Evolutionary conservation across 2,329 filamentous ascomycete genomes (phyloP).

Genomic region (Ophiostoma tasmaniense): DNA sequence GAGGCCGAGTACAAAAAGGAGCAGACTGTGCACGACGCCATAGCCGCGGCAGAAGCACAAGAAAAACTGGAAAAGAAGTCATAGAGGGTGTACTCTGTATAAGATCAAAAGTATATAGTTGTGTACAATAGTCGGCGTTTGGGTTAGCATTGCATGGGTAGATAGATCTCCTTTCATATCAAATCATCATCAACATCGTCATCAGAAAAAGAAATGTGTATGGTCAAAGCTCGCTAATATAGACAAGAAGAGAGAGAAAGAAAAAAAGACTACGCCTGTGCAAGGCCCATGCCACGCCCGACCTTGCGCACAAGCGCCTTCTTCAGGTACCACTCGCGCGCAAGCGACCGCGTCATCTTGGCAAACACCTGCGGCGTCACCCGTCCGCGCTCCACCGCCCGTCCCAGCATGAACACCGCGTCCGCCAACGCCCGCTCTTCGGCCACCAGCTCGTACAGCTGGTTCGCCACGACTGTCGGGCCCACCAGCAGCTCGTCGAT

Average conservation of each 20-base stretch:
- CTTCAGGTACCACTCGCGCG: conserved; percentile 74
- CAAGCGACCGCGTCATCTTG: conserved; percentile 65
- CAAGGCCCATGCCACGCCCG: conserved; percentile 63
- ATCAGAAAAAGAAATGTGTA: not conserved
- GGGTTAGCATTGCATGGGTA: not conserved
- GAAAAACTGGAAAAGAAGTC: not conserved
- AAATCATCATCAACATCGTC: not conserved
- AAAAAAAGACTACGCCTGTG: not conserved
- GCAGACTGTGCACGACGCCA: conserved; percentile 60
- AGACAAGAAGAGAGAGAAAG: not conserved
- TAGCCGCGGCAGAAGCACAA: conserved; percentile 6
- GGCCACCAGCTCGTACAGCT: conserved; percentile 80
- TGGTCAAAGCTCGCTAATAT: not conserved
- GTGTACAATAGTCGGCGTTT: not conserved
- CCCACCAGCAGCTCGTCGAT: conserved; percentile 91
- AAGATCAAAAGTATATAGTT: not conserved
- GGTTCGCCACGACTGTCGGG: conserved; percentile 84
- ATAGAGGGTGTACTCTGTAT: not conserved
- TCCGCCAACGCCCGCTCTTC: conserved; percentile 84
- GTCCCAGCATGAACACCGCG: conserved; percentile 72
- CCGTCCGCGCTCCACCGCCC: conserved; percentile 64
- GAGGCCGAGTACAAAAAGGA: conserved; percentile 86
- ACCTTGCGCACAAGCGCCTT: conserved; percentile 75
- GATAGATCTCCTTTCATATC: not conserved
- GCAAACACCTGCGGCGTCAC: conserved; percentile 67